These are phyloP conservation scores for Pleurotus tuoliensis DNA, from an alignment of 768 basidiomycete species.

Conservation along the genomic window DNA sequence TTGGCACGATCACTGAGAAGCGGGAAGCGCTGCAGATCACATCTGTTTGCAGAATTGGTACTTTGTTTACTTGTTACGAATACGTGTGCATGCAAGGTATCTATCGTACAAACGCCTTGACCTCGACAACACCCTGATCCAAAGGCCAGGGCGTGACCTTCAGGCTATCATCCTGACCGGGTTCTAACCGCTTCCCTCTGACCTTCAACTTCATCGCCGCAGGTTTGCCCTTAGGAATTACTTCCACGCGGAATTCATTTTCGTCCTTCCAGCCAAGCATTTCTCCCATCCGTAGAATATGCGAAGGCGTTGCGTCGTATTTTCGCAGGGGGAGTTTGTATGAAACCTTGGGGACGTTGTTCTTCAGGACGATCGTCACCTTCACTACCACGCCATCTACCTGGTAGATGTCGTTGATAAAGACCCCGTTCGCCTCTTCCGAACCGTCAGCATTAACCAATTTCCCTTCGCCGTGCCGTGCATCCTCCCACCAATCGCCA, in stretches of 20 bases:
- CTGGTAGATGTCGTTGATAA: slow-evolving; percentile 8
- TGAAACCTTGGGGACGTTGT: neutral
- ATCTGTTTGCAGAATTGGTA: too few relatives aligned
- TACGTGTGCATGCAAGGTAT: neutral
- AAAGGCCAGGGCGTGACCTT: neutral
- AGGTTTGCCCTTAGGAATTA: neutral
- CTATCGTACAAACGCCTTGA: neutral
- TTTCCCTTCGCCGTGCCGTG: slow-evolving; percentile 11
- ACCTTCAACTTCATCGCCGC: neutral
- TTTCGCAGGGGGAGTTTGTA: slow-evolving; percentile 4
- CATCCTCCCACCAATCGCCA: slow-evolving; percentile 13
- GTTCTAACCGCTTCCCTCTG: slow-evolving; percentile 3
- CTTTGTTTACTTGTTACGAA: too few relatives aligned
- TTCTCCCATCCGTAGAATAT: slow-evolving; percentile 7
- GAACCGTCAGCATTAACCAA: neutral
- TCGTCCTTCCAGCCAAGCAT: slow-evolving; percentile 7
- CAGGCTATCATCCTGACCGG: neutral
- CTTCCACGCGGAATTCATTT: slow-evolving; percentile 6
- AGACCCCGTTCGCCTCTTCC: slow-evolving; percentile 4
- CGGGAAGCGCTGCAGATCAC: neutral
- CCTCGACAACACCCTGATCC: slow-evolving; percentile 4
- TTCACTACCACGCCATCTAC: slow-evolving; percentile 1
- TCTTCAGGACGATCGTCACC: neutral
- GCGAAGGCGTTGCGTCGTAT: slow-evolving; percentile 5
- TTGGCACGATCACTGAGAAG: neutral